phyloP scores from a whole-genome alignment of 306 rosid genomes.

The peach (Prunus persica) region Prunus_persica_NCBIv2 NC_034009.1:37038501-37039000 shows the following conservation, averaged over 20 bases:
- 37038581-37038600: neutral
- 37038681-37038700: neutral
- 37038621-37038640: neutral
- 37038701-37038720: too few relatives aligned
- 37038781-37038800: neutral
- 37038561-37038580: neutral
- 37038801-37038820: neutral
- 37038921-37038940: constrained; percentile 6
- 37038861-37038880: constrained; percentile 28
- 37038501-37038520: neutral
- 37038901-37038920: constrained; percentile 31
- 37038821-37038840: neutral
- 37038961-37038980: neutral
- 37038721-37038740: too few relatives aligned
- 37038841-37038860: constrained; percentile 18
- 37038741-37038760: neutral
- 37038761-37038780: neutral
- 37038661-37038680: neutral
- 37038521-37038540: neutral
- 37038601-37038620: neutral
- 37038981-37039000: too few relatives aligned
- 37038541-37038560: neutral
- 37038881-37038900: constrained; percentile 12
- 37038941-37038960: neutral
- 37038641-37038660: neutral